Conservation (phyloP, 176 grass and related monocot species). For the Neostapfia colusana region DNA sequence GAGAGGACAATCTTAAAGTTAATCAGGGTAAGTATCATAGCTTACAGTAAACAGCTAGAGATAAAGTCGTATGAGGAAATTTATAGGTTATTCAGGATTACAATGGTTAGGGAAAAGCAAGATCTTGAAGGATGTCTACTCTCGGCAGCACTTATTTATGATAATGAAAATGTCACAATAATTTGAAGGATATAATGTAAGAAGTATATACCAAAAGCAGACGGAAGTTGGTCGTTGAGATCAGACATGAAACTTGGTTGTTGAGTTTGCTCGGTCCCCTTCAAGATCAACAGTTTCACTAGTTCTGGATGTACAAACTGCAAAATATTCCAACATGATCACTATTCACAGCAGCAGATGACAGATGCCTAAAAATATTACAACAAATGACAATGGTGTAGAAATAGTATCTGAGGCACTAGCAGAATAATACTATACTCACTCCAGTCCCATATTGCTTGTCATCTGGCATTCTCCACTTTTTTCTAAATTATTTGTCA, state of each 20-base stretch:
- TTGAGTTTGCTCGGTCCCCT: conserved; percentile 33
- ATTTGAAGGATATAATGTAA: background rate
- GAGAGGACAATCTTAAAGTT: background rate
- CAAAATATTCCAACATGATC: conserved; percentile 35
- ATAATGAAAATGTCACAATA: background rate
- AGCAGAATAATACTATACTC: background rate
- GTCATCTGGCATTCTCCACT: too few relatives aligned
- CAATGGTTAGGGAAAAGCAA: background rate
- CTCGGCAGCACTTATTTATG: background rate
- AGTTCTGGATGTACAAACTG: conserved; percentile 35
- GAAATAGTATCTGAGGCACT: background rate
- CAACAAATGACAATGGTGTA: background rate
- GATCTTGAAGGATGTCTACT: background rate
- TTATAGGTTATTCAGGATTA: background rate
- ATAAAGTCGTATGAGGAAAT: background rate
- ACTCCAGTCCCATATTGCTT: too few relatives aligned
- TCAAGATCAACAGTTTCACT: conserved; percentile 14
- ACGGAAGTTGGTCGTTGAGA: conserved; percentile 45
- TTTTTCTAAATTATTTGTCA: too few relatives aligned
- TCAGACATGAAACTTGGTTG: conserved; percentile 66
- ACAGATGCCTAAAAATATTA: background rate
- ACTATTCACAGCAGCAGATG: background rate
- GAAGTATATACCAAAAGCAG: conserved; percentile 57
- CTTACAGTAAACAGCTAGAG: background rate
- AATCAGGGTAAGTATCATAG: background rate